phyloP scores from a whole-genome alignment of 1,284 basidiomycete genomes.

The Ceratobasidium sp. region DNA sequence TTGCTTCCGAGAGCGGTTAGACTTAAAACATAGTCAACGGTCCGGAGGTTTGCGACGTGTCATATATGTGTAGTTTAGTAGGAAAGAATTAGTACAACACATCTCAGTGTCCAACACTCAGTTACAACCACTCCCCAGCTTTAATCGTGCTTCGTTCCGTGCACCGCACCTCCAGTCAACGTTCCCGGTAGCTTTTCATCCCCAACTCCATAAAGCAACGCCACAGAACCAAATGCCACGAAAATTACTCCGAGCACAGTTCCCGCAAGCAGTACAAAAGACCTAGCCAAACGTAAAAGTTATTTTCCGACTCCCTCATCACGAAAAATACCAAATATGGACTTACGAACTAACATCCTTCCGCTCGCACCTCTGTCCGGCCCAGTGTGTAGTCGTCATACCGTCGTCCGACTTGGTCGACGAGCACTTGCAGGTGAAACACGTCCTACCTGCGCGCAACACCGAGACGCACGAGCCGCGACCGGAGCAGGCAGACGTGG shows the following conservation, averaged over 20 bases:
- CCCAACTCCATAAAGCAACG: slow-evolving; percentile 73
- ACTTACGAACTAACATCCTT: slow-evolving; percentile 82
- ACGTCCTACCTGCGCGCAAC: slow-evolving; percentile 72
- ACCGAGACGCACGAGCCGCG: slow-evolving; percentile 70
- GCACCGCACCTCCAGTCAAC: slow-evolving; percentile 61
- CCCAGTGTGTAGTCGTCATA: slow-evolving; percentile 70
- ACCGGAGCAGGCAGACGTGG: slow-evolving; percentile 76
- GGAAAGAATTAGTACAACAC: slow-evolving; percentile 39
- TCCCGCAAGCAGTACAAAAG: slow-evolving; percentile 79
- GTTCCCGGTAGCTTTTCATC: slow-evolving; percentile 75
- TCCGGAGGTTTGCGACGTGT: background rate
- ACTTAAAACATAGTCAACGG: no score
- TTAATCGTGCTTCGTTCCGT: slow-evolving; percentile 33
- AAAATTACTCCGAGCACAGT: slow-evolving; percentile 74
- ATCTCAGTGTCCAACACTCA: slow-evolving; percentile 34
- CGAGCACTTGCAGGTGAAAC: slow-evolving; percentile 78
- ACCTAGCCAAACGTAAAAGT: slow-evolving; percentile 59
- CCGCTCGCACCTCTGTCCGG: slow-evolving; percentile 77
- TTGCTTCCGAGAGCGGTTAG: no score
- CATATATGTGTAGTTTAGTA: slow-evolving; percentile 20
- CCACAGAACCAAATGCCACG: slow-evolving; percentile 74
- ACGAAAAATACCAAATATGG: background rate
- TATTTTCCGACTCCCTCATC: background rate
- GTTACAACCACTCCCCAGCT: background rate
- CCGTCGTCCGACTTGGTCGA: slow-evolving; percentile 67